Conservation (phyloP, 2,329 filamentous ascomycete genomes). For the Verticillium nonalfalfae region DNA sequence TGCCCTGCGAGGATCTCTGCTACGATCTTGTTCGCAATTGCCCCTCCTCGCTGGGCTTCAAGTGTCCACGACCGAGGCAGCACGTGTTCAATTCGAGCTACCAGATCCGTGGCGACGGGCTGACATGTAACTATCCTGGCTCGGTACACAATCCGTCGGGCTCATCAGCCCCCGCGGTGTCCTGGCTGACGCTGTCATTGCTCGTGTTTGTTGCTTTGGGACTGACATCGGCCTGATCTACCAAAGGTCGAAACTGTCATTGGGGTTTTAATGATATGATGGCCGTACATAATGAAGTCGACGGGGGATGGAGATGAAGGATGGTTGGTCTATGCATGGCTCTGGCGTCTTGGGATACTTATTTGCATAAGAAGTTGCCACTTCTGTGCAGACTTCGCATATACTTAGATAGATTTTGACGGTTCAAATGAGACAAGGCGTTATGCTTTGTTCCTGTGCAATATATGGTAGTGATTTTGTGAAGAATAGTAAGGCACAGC, state of each 20-base stretch:
- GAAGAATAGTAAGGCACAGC: no score
- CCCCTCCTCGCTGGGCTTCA: conserved; percentile 68
- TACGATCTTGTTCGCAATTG: conserved; percentile 81
- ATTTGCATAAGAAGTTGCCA: neutral
- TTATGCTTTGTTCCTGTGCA: no score
- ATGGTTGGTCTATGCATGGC: neutral
- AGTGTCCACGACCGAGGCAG: conserved; percentile 51
- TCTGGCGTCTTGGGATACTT: neutral
- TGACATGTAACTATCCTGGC: conserved; percentile 57
- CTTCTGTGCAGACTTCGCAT: neutral
- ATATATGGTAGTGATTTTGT: no score
- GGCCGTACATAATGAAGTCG: neutral
- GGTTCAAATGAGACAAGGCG: neutral
- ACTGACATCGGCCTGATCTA: neutral
- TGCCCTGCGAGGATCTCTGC: conserved; percentile 85
- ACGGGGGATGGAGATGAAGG: neutral
- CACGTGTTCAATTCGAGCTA: conserved; percentile 41
- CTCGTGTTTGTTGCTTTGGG: neutral
- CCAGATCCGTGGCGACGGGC: conserved; percentile 13
- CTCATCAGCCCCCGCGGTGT: conserved; percentile 12
- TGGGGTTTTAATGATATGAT: neutral
- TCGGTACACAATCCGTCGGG: conserved; percentile 44
- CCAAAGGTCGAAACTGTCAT: neutral
- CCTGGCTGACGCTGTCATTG: conserved; percentile 11
- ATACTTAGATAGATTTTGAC: neutral